Evolutionary conservation across 2,329 filamentous ascomycete species (phyloP), one percentile per base, ranked within the genome.

Genomic region (Calonectria crousiana): DNA sequence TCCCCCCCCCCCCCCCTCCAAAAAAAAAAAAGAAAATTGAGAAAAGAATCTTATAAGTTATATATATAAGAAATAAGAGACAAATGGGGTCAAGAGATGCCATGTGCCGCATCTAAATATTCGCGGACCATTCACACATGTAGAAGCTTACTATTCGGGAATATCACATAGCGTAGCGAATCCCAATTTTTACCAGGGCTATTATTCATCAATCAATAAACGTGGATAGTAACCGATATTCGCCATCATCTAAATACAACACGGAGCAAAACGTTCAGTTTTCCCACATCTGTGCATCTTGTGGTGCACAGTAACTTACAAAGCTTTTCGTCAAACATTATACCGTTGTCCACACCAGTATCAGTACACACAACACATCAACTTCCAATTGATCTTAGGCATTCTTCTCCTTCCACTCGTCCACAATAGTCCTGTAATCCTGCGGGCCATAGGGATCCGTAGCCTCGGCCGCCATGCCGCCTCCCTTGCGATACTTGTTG

Each of bases 371-470:
- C 10, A 13, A 49, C 13, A 49, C n/a, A 18, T 20, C 41, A 9
- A 23, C 36, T 10, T 34, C 9, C 26, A 30, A 51, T 52, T 34
- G 41, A 26, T 6, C 10, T 36, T 20, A 73, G 30, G 62, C 38
- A 30, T 74, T 70, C 62, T 79, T 81, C 49, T 73, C 69, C 70
- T 78, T 76, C 88, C 89, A 93, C 81, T 93, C 91, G 1, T 85
- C 85, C 11, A 90, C 85, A 28, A 93, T 77, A 0, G 86, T 86
- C 58, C 81, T 82, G 78, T 93, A 93, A 77, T 93, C 91, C 67
- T 88, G 86, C 2, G 90, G 88, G 0, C 89, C 88, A 81, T 93
- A 93, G 2, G 91, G 87, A 64, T 87, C 82, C 71, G 88, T 89
- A 36, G 89, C 85, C 79, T 93, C 91, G 1, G 84, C 84, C 67